A percentile compares a stretch with the other conserved stretches of the same genome.
Conservation (phyloP, 2,329 filamentous ascomycete genomes). For the Penicillium sp. region DNA sequence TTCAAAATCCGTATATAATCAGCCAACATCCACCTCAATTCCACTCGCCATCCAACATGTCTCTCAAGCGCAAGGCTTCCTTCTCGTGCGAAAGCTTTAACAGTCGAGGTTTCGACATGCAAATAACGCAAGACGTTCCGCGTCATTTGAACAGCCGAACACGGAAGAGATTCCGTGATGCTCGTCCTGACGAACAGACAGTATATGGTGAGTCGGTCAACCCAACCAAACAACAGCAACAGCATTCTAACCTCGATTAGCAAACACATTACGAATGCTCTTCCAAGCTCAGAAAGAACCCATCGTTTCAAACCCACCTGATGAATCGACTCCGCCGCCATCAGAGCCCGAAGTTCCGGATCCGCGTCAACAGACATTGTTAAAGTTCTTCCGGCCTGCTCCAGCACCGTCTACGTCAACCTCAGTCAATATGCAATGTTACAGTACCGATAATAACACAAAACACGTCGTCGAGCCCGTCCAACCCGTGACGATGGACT, state of each 20-base stretch:
- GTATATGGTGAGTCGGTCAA: slow-evolving; percentile 48
- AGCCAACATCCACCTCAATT: background rate
- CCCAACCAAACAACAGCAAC: background rate
- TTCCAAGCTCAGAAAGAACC: slow-evolving; percentile 37
- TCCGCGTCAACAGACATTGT: slow-evolving; percentile 38
- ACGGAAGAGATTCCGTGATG: slow-evolving; percentile 56
- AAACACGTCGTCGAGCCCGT: slow-evolving; percentile 9
- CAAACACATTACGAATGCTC: slow-evolving; percentile 41
- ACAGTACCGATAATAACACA: slow-evolving; percentile 17
- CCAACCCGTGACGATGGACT: slow-evolving; percentile 11
- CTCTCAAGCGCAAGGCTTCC: slow-evolving; percentile 58
- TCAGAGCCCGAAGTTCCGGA: slow-evolving; percentile 27
- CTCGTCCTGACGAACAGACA: slow-evolving; percentile 53
- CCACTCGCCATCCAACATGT: slow-evolving; percentile 37
- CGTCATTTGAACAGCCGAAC: slow-evolving; percentile 54
- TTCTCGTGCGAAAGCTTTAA: slow-evolving; percentile 37
- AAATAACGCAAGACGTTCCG: slow-evolving; percentile 26
- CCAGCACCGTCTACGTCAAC: slow-evolving; percentile 16
- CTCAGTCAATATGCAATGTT: slow-evolving; percentile 18
- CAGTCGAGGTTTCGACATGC: slow-evolving; percentile 22
- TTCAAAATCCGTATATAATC: background rate
- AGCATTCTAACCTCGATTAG: slow-evolving; percentile 25
- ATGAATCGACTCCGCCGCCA: slow-evolving; percentile 23
- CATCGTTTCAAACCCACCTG: slow-evolving; percentile 21
- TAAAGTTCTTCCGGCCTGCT: slow-evolving; percentile 36